These are phyloP conservation scores for Crithidia acanthocephali DNA, from an alignment of 208 protist genomes.

Conservation along the genomic window DNA sequence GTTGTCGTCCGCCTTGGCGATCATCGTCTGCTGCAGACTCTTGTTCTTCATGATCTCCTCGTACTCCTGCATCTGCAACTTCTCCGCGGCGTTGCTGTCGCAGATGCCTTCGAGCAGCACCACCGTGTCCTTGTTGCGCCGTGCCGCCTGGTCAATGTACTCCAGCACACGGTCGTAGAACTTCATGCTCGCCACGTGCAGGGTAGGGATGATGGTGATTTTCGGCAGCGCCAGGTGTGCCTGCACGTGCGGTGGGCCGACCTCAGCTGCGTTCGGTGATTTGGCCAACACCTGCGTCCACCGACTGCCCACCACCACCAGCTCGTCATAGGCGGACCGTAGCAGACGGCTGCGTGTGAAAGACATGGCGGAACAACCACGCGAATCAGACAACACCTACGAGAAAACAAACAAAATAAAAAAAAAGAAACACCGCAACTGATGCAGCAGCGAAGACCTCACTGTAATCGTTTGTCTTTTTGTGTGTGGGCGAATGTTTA, in stretches of 20 bases:
- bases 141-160: conserved; percentile 82
- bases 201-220: conserved; percentile 86
- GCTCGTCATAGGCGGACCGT: conserved; percentile 72
- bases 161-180: conserved; percentile 90
- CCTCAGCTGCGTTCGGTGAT: conserved; percentile 27
- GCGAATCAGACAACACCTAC: neutral
- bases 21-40: conserved; percentile 57
- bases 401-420: neutral
- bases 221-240: conserved; percentile 44
- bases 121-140: conserved; percentile 59
- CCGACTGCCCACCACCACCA: conserved; percentile 80
- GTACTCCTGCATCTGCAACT: conserved; percentile 87
- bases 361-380: conserved; percentile 5
- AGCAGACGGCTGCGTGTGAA: conserved; percentile 41
- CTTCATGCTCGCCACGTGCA: conserved; percentile 81
- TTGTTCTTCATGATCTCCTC: conserved; percentile 55
- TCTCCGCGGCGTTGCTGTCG: conserved; percentile 71
- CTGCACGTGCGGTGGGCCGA: conserved; percentile 44
- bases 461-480: too few species aligned
- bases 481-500: too few species aligned
- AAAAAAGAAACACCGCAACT: too few species aligned
- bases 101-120: conserved; percentile 92
- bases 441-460: too few species aligned
- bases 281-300: conserved; percentile 78
- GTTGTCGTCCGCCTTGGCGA: conserved; percentile 78